A percentile compares a stretch with the other conserved stretches of the same genome.
These are phyloP conservation scores for Dothideomycetes sp. DNA, from an alignment of 2,329 filamentous ascomycete genomes.

Conservation along the genomic window DNA sequence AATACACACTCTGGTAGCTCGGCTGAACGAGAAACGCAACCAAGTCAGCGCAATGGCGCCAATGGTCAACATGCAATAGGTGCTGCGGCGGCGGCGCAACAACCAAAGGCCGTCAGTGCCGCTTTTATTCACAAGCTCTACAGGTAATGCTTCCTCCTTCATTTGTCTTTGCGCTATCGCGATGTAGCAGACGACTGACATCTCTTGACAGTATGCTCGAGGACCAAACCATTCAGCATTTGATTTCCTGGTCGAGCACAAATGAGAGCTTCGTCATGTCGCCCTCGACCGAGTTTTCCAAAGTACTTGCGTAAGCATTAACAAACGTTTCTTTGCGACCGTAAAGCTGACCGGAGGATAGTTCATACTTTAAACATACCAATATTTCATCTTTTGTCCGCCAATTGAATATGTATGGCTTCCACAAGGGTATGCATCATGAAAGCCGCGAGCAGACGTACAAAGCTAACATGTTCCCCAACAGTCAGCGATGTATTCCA, in stretches of 20 bases:
- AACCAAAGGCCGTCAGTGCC: conserved; percentile 95
- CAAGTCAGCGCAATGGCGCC: conserved; percentile 26
- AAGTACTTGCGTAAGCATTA: conserved; percentile 79
- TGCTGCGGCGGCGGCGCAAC: conserved; percentile 68
- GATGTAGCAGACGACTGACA: conserved; percentile 23
- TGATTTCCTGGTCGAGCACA: conserved; percentile 91
- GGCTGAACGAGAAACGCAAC: conserved; percentile 25
- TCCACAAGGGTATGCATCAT: conserved; percentile 74
- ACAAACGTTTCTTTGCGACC: conserved; percentile 21
- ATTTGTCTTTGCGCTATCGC: not conserved
- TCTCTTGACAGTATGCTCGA: conserved; percentile 72
- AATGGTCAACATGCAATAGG: conserved; percentile 38
- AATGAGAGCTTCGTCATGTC: conserved; percentile 99
- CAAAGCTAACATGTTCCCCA: conserved; percentile 11
- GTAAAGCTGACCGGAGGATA: conserved; percentile 31
- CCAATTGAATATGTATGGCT: conserved; percentile 98
- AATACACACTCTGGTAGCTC: conserved; percentile 26
- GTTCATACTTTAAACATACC: conserved; percentile 98
- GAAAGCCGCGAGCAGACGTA: not conserved
- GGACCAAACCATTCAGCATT: conserved; percentile 81
- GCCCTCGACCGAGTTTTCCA: conserved; percentile 92
- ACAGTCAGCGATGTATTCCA: conserved; percentile 97
- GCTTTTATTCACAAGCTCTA: conserved; percentile 99
- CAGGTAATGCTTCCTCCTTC: conserved; percentile 58
- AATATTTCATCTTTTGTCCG: conserved; percentile 98